Conservation (phyloP, 148 eudicot species). For the Diospyros kaki region DNA sequence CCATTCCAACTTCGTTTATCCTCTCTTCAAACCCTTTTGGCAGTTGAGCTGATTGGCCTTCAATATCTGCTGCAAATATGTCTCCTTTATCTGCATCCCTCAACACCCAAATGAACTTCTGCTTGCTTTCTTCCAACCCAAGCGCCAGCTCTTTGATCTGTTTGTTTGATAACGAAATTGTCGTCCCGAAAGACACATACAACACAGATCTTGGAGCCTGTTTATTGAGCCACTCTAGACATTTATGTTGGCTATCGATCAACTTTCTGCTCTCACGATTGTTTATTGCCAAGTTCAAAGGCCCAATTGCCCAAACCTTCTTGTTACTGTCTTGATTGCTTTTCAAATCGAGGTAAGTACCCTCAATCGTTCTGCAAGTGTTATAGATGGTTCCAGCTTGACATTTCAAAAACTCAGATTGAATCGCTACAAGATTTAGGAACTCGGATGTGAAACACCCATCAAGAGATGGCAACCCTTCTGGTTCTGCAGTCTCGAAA, state of each 20-base stretch:
- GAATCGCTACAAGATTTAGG: conserved; percentile 9
- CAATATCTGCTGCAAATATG: not conserved
- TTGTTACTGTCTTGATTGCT: not conserved
- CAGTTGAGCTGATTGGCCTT: not conserved
- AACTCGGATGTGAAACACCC: conserved; percentile 26
- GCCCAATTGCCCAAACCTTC: not conserved
- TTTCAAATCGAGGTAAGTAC: conserved; percentile 23
- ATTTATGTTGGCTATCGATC: not conserved
- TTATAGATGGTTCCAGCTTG: conserved; percentile 32
- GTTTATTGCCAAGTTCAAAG: not conserved
- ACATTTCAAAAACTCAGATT: conserved; percentile 9
- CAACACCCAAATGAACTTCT: not conserved
- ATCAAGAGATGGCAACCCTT: conserved; percentile 21
- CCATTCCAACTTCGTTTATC: conserved; percentile 1
- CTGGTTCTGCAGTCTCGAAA: conserved; percentile 8
- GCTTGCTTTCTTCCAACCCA: not conserved
- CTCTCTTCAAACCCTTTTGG: conserved; percentile 14
- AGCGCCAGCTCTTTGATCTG: not conserved
- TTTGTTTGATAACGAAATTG: not conserved
- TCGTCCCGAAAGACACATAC: not conserved
- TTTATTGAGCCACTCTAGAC: not conserved
- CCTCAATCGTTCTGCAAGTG: conserved; percentile 33
- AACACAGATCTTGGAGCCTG: not conserved
- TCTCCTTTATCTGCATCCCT: not conserved
- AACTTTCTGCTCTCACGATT: not conserved